These are phyloP conservation scores for Chlorella sp. DNA, from an alignment of 139 green algal genomes.

Conservation along the genomic window DNA sequence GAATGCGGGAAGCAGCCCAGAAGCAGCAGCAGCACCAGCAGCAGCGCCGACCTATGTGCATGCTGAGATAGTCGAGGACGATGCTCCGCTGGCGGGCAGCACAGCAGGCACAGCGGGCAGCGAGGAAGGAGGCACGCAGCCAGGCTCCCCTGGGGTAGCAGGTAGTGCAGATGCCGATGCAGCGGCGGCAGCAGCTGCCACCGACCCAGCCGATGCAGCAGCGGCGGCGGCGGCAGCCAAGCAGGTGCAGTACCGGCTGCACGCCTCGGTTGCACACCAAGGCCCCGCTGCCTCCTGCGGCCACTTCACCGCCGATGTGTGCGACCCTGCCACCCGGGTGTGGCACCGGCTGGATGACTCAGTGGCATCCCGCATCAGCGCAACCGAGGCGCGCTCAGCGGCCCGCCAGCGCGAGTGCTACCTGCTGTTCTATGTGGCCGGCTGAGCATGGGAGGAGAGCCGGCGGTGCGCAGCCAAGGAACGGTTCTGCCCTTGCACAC, in stretches of 20 bases:
- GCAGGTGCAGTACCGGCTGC: slow-evolving; percentile 36
- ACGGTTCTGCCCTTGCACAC: too few relatives aligned
- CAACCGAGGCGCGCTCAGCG: slow-evolving; percentile 9
- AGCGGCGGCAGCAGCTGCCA: neutral
- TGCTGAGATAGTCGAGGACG: slow-evolving; percentile 9
- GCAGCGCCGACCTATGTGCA: neutral
- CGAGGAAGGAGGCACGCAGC: neutral
- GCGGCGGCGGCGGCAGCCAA: neutral
- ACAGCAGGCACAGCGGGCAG: neutral
- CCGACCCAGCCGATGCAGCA: neutral
- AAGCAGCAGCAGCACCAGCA: slow-evolving; percentile 3
- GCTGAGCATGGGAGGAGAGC: too few relatives aligned
- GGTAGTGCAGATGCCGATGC: neutral
- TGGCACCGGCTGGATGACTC: slow-evolving; percentile 59
- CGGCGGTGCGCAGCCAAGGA: too few relatives aligned
- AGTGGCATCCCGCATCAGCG: slow-evolving; percentile 38
- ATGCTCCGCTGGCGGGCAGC: neutral
- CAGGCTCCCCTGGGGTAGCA: neutral
- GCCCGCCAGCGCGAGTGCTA: slow-evolving; percentile 56
- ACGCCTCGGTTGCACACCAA: slow-evolving; percentile 45
- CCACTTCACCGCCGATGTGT: slow-evolving; percentile 55
- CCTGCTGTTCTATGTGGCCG: slow-evolving; percentile 59
- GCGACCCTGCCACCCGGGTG: neutral
- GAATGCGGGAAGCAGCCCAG: neutral
- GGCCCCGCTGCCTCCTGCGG: slow-evolving; percentile 39